Evolutionary conservation across 2,329 filamentous ascomycete species (phyloP), one percentile per base, ranked within the genome.

Genomic region (Apiospora phragmitis): DNA sequence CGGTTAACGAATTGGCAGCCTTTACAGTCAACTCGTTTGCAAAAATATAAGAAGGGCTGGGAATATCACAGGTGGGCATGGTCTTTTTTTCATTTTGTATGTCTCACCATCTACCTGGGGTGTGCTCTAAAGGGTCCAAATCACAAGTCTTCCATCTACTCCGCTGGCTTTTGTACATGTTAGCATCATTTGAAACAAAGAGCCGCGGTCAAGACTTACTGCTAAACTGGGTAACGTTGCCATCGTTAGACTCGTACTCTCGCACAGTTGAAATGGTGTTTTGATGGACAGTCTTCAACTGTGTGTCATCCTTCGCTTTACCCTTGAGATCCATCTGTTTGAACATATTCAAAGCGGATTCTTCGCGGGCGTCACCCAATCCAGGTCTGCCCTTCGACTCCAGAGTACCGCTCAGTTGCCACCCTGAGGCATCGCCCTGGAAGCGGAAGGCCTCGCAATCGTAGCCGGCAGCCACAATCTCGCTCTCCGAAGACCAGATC

Each of bases 281-380:
- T 81, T 99, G 96, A 83, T 99, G 96, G 65, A 96, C 90, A 14
- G 96, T 98, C 84, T 94, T 96, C 76, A 99, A 87, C 84, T 97
- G 93, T 4, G 95, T 98, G 80, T 98, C 95, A 78, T 97, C 94
- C 79, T 94, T 94, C 70, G 87, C 85, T 83, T 97, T 97, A 73
- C 96, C 96, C 87, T 96, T 97, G 74, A 99, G 87, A 82, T 99
- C 96, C 96, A 99, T 98, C 85, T 98, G 95, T 78, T 91, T 90
- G 85, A 99, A 99, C 94, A 98, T 97, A 83, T 98, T 97, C 81
- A 98, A 85, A 32, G 96, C 96, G 74, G 93, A 96, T 81, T 98
- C 96, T 83, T 98, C 96, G 42, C 92, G 88, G 71, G 85, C 85
- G 71, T 89, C 88, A 70, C 88, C 90, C 70, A 86, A 81, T 55